Conservation (phyloP, 1,139 yeast genomes). For the Zygoascus sp. region DNA sequence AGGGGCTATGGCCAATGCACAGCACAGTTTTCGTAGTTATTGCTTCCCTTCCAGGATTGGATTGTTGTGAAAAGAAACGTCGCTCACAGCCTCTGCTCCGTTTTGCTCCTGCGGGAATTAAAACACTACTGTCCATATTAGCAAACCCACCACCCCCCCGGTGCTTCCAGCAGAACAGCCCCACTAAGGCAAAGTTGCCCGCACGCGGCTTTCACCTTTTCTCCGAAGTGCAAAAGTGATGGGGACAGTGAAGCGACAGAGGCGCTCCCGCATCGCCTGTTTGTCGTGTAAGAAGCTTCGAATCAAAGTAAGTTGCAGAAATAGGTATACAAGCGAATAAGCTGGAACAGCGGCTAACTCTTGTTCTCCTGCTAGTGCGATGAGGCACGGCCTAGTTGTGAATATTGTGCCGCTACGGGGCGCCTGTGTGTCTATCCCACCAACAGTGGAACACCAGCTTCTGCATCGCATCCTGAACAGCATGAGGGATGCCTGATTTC, state of each 20-base stretch:
- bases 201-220: neutral
- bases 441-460: neutral
- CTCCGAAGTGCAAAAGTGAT: too few species aligned
- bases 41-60: too few species aligned
- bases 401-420: constrained; percentile 12
- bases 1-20: too few species aligned
- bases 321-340: neutral
- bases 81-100: too few species aligned
- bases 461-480: neutral
- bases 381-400: constrained; percentile 11
- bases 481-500: neutral
- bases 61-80: too few species aligned
- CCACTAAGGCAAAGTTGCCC: too few species aligned
- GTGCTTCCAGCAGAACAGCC: too few species aligned
- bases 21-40: too few species aligned
- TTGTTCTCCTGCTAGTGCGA: constrained; percentile 14
- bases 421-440: constrained; percentile 10
- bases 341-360: neutral
- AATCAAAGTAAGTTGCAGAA: constrained; percentile 15
- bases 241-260: neutral
- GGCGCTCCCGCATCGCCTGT: constrained; percentile 16
- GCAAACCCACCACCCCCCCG: too few species aligned
- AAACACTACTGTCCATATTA: too few species aligned
- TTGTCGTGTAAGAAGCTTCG: constrained; percentile 18
- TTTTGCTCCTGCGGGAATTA: too few species aligned